Conservation (phyloP, 257 asterid genomes). For the Gardenia jasminoides region DNA sequence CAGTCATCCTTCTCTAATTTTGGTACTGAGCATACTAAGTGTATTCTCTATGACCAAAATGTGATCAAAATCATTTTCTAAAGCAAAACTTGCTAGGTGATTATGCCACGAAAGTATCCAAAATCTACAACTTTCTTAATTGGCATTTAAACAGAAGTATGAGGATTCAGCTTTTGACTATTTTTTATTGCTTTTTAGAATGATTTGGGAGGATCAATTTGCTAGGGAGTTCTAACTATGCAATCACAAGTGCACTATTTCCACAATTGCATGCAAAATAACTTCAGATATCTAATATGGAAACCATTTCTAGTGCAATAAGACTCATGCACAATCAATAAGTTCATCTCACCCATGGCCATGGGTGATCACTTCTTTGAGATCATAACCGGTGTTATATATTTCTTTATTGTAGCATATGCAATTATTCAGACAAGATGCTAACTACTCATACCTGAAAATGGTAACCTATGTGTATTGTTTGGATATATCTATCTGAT, state of each 20-base stretch:
- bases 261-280: too few relatives aligned
- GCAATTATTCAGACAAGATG: neutral
- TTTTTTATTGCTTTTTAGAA: neutral
- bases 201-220: neutral
- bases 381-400: neutral
- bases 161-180: neutral
- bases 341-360: too few relatives aligned
- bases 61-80: neutral
- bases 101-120: neutral
- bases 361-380: neutral
- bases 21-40: neutral
- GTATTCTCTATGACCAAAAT: neutral
- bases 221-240: neutral
- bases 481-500: too few relatives aligned
- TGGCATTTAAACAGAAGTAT: neutral
- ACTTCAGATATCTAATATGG: too few relatives aligned
- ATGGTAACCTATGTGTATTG: neutral
- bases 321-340: too few relatives aligned
- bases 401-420: neutral
- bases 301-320: too few relatives aligned
- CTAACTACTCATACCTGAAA: neutral
- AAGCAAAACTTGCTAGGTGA: neutral
- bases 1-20: too few relatives aligned
- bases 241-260: neutral
- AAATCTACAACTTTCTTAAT: neutral